Percentiles rank a stretch among this genome's conserved stretches.
These are phyloP conservation scores for Microdochium bolleyi DNA, from an alignment of 2,329 filamentous ascomycete species.

Conservation along the genomic window DNA sequence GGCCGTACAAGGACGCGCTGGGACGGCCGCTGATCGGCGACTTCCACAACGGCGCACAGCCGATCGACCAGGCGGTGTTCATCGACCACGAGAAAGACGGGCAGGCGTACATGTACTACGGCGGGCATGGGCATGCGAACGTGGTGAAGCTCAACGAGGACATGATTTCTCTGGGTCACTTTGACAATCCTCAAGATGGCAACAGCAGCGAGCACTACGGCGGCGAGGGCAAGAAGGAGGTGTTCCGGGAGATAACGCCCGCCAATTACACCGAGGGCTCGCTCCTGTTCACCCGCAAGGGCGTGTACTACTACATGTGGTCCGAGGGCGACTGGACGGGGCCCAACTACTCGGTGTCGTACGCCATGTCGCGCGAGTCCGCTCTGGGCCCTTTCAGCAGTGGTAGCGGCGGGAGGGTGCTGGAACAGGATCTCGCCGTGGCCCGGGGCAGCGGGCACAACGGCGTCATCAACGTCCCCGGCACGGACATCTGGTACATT, in stretches of 20 bases:
- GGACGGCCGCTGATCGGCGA: conserved; percentile 31
- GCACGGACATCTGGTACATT: conserved; percentile 32
- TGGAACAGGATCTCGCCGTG: conserved; percentile 23
- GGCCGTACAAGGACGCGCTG: conserved; percentile 31
- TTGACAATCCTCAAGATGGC: conserved; percentile 26
- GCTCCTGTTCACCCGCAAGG: conserved; percentile 32
- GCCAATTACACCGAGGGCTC: conserved; percentile 33
- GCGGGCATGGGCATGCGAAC: conserved; percentile 31
- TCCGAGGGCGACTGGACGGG: conserved; percentile 36
- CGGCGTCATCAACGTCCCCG: conserved; percentile 28
- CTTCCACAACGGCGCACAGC: conserved; percentile 36
- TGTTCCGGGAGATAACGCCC: conserved; percentile 35
- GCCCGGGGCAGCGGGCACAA: conserved; percentile 30
- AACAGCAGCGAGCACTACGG: no score
- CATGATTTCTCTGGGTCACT: conserved; percentile 31
- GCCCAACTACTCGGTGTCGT: conserved; percentile 34
- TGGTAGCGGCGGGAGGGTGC: conserved; percentile 14
- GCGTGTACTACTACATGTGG: conserved; percentile 35
- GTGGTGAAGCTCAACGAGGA: conserved; percentile 32
- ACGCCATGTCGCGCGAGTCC: conserved; percentile 27
- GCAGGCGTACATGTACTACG: conserved; percentile 34
- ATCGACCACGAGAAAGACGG: conserved; percentile 25
- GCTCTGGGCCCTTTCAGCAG: conserved; percentile 29
- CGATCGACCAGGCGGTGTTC: conserved; percentile 37
- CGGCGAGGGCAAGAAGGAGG: conserved; percentile 11